Evolutionary conservation across 78 protist genomes (phyloP).

Genomic region (Speleostelium caveatum): DNA sequence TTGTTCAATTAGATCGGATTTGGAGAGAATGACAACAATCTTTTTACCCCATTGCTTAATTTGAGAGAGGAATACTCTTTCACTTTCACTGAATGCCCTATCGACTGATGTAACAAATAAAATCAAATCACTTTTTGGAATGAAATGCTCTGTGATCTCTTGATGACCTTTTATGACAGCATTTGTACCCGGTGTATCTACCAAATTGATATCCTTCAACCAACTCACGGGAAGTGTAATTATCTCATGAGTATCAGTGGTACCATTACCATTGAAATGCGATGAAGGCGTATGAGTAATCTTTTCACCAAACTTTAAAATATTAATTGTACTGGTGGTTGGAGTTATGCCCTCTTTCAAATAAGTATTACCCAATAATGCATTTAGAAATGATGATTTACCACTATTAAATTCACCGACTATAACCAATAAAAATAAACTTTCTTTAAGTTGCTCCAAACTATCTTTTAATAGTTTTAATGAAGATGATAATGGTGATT

Average conservation of each 20-base stretch:
- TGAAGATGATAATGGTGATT: slow-evolving; percentile 18
- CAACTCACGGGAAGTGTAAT: slow-evolving; percentile 77
- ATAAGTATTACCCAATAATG: slow-evolving; percentile 73
- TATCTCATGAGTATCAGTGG: slow-evolving; percentile 35
- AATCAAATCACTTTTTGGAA: slow-evolving; percentile 80
- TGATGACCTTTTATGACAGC: slow-evolving; percentile 79
- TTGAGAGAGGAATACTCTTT: slow-evolving; percentile 37
- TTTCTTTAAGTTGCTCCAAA: slow-evolving; percentile 66
- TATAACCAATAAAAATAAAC: slow-evolving; percentile 78
- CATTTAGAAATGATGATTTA: slow-evolving; percentile 83
- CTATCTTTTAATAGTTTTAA: slow-evolving; percentile 23
- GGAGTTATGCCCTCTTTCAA: slow-evolving; percentile 86
- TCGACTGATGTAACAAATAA: slow-evolving; percentile 81
- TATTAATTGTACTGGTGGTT: slow-evolving; percentile 76
- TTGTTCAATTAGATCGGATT: slow-evolving; percentile 75
- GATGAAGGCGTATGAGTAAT: not conserved
- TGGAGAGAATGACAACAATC: slow-evolving; percentile 75
- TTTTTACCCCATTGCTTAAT: slow-evolving; percentile 81
- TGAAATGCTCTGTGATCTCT: slow-evolving; percentile 84
- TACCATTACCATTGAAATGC: not conserved
- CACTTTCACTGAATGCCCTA: slow-evolving; percentile 82
- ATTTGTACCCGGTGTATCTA: slow-evolving; percentile 88
- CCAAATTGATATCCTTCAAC: slow-evolving; percentile 79
- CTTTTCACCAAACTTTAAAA: slow-evolving; percentile 66
- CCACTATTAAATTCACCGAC: slow-evolving; percentile 89